A percentile compares a stretch with the other conserved stretches of the same genome.
Evolutionary conservation across 495 filamentous ascomycete species (phyloP).

Genomic region (Cenococcum geophilum): DNA sequence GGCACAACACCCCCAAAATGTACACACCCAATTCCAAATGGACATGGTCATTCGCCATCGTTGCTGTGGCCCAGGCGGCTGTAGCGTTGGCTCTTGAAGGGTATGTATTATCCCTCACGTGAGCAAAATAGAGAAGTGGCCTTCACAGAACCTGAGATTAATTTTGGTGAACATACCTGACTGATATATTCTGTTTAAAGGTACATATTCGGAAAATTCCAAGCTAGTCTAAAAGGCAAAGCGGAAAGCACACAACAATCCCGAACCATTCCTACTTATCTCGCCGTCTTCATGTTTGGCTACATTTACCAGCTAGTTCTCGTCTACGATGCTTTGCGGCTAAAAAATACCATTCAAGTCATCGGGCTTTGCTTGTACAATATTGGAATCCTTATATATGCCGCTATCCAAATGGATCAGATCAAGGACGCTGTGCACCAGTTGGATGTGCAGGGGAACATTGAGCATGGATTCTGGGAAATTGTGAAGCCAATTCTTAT

Average conservation of each 20-base stretch:
- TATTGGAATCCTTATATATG: constrained; percentile 81
- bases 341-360: constrained; percentile 98
- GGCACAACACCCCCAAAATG: constrained; percentile 41
- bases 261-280: constrained; percentile 78
- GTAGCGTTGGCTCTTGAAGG: constrained; percentile 77
- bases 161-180: not conserved
- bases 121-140: constrained; percentile 7
- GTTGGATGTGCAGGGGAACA: constrained; percentile 36
- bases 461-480: constrained; percentile 50
- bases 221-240: constrained; percentile 45
- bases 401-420: constrained; percentile 84
- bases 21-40: constrained; percentile 74
- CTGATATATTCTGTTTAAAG: constrained; percentile 49
- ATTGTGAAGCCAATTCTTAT: constrained; percentile 69
- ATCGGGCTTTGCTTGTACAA: constrained; percentile 94
- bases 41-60: constrained; percentile 78
- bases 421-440: constrained; percentile 61
- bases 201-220: constrained; percentile 67
- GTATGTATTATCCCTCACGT: constrained; percentile 49
- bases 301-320: constrained; percentile 86
- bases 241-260: constrained; percentile 37
- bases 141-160: not conserved
- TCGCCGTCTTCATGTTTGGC: constrained; percentile 95
- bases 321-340: constrained; percentile 83
- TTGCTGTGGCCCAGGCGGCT: constrained; percentile 67